Evolutionary conservation across 2,329 filamentous ascomycete genomes (phyloP).

Genomic region (Lachnellula suecica): DNA sequence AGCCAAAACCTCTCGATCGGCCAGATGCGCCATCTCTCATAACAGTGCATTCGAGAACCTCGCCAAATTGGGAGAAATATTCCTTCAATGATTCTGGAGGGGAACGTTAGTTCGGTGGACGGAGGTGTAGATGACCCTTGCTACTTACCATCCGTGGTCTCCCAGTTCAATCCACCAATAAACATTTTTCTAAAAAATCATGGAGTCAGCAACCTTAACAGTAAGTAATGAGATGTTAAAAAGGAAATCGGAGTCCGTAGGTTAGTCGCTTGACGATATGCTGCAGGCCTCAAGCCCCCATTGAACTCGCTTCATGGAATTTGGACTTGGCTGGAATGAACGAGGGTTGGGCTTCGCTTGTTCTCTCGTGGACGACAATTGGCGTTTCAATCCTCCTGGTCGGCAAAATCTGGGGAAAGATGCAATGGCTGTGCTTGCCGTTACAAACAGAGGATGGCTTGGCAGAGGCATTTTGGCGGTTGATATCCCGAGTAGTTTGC

Average conservation of each 20-base stretch:
- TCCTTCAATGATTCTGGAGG: slow-evolving; percentile 84
- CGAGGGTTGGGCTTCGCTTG: slow-evolving; percentile 3
- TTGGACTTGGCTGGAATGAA: not conserved
- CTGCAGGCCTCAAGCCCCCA: not conserved
- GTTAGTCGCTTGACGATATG: not conserved
- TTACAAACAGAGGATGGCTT: not conserved
- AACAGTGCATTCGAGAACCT: slow-evolving; percentile 97
- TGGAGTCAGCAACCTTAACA: slow-evolving; percentile 25
- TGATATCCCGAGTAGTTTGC: not conserved
- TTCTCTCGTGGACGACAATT: not conserved
- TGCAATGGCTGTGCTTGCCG: not conserved
- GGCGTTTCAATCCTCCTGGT: not conserved
- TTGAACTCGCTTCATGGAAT: not conserved
- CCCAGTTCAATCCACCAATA: slow-evolving; percentile 97
- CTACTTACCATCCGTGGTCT: slow-evolving; percentile 91
- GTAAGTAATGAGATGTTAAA: no score
- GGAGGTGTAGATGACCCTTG: not conserved
- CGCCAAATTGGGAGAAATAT: slow-evolving; percentile 97
- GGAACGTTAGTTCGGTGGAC: slow-evolving; percentile 7
- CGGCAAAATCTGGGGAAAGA: no score
- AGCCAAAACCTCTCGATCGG: slow-evolving; percentile 92
- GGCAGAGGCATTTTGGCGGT: not conserved
- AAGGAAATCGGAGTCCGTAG: not conserved
- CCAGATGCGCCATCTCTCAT: slow-evolving; percentile 96
- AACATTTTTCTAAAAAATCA: slow-evolving; percentile 86